Evolutionary conservation across 1,139 yeast genomes (phyloP), one percentile per base, ranked within the genome.

Genomic region (Saccharomyces pastorianus): DNA sequence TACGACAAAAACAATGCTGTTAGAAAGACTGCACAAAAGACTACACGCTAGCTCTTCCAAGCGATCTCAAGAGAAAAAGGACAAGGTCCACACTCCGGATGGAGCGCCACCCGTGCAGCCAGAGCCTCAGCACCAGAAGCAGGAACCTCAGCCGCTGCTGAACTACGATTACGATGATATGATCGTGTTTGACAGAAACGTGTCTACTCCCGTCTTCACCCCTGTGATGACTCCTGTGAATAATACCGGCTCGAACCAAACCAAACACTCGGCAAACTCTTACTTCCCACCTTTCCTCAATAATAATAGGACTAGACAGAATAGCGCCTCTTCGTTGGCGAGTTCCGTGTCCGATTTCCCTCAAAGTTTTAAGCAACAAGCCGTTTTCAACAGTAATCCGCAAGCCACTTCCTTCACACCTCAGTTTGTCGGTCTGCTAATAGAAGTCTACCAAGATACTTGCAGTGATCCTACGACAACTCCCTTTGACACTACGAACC

Each of bases 401-500:
- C 38, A 47, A n/a, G 25, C 17, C 9, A 44, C 11, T 27, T 20
- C 38, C 47, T 62, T 67, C 48, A 57, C 70, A 2, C 55, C 53
- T 13, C 62, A 61, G 34, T 69, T 69, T 50, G 50, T 64, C 6
- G 53, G 56, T 9, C 52, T 69, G 38, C 55, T 69, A 32, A 53
- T 65, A 59, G 67, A 67, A 23, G 59, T 61, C 5, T 69, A 69
- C 53, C 65, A 64, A 47, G 51, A 53, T n/a, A 55, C 64, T 9
- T 63, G 66, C 49, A 58, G 63, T n/a, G 71, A 69, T 50, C 71
- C 72, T 11, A 64, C 68, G 5, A 60, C 64, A 11, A 69, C 73
- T 3, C 73, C 73, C 1, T 69, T 69, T 50, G 73, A 69, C 50
- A 58, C 59, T 27, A 51, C 53, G 17, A 67, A 67, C 52, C 73